Base-by-base conservation (phyloP, 2,329 filamentous ascomycete genomes). In the Stenocarpella maydis region DNA sequence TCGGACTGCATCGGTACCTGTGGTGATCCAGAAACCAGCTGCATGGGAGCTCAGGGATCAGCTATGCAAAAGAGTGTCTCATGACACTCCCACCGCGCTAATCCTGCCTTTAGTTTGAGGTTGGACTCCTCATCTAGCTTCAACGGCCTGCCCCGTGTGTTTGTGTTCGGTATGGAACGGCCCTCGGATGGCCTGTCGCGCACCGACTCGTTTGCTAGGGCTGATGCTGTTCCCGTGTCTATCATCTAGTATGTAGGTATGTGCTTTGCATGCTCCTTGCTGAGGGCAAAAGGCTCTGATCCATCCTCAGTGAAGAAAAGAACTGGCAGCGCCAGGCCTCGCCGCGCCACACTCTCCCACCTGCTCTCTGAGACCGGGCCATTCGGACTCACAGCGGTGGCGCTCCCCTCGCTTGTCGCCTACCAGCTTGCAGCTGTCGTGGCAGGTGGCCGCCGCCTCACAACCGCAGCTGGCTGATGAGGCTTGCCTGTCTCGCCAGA, bases 11-110 rank as follows among this genome's bases (percentile, higher is more conserved):
- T 39, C 49, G 54, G 63, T 63, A 65, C 67, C 69, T 71, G 60
- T 54, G 64, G 47, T 24, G 41, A 43, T 39, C 58, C 54, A 65
- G 26, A 53, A 61, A 64, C 60, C 34, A 66, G 61, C 49, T 69
- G 63, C 49, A 69, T 50, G 54, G 52, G 52, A 69, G 69, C 67
- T 71, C 69, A 71, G 63, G 69, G 69, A 71, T 71, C 49, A 69
- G 69, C 69, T 70, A 64, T 67, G 55, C 61, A 50, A 69, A 71
- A 61, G 47, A n/a, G 65, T 54, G 61, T 69, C 69, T 63, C 67
- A 68, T 69, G 69, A 71, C 69, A 65, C 55, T 64, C 49, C 49
- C 63, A 39, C 49, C 54, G 49, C 67, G 69, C 67, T 71, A 69
- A 52, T 41, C 67, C 65, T 69, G 67, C 54, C 69, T 69, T 64